Evolutionary conservation across 495 filamentous ascomycete species (phyloP).

Genomic region (Penicillium ochrochloron): DNA sequence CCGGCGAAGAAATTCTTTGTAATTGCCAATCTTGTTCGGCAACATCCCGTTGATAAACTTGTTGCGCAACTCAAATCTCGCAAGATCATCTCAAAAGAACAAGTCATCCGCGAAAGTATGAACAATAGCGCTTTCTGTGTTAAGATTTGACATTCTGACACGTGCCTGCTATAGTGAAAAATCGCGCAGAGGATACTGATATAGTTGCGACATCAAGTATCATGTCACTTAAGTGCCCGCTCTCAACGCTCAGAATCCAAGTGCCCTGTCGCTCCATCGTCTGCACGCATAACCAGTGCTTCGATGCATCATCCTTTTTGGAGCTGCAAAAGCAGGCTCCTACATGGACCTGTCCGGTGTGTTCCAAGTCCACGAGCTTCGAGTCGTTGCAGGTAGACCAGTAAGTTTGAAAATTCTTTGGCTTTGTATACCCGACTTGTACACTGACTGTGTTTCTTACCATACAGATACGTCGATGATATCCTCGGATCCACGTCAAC

Average conservation of each 20-base stretch:
- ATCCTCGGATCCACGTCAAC: slow-evolving; percentile 74
- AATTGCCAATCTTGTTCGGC: slow-evolving; percentile 72
- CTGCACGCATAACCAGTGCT: slow-evolving; percentile 92
- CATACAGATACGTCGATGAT: slow-evolving; percentile 78
- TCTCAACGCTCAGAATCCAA: slow-evolving; percentile 81
- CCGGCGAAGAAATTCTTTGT: slow-evolving; percentile 73
- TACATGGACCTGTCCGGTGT: slow-evolving; percentile 92
- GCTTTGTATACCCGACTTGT: neutral
- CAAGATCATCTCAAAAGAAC: slow-evolving; percentile 76
- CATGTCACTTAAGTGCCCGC: slow-evolving; percentile 89
- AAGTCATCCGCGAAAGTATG: slow-evolving; percentile 85
- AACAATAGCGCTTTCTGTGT: slow-evolving; percentile 8
- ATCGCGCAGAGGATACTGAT: slow-evolving; percentile 82
- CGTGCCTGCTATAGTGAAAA: slow-evolving; percentile 63
- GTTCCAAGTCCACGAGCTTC: slow-evolving; percentile 80
- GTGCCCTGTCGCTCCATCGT: slow-evolving; percentile 77
- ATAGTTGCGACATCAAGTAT: slow-evolving; percentile 84
- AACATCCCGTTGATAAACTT: slow-evolving; percentile 71
- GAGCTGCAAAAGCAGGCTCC: slow-evolving; percentile 95
- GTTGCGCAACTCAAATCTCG: slow-evolving; percentile 66
- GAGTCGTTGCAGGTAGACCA: slow-evolving; percentile 84
- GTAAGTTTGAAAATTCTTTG: slow-evolving; percentile 50
- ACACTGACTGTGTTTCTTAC: slow-evolving; percentile 9
- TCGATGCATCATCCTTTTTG: slow-evolving; percentile 91
- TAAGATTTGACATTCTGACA: neutral